Conservation (phyloP, 306 rosid species). For the Cicer yamashitae region DNA sequence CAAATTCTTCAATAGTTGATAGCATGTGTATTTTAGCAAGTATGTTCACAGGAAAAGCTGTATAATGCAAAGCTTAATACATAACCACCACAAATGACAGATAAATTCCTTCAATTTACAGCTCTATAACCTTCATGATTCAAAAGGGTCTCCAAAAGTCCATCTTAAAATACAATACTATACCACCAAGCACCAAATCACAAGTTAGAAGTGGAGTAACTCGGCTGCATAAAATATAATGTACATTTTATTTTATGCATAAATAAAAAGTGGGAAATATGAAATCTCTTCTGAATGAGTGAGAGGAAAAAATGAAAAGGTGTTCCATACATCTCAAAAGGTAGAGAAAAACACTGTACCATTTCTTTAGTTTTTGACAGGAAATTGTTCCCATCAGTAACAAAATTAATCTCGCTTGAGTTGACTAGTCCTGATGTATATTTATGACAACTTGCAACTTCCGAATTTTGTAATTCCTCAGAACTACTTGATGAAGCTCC, state of each 20-base stretch:
- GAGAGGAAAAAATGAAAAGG: neutral
- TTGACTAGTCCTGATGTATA: conserved; percentile 47
- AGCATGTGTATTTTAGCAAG: conserved; percentile 1
- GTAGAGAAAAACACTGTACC: conserved; percentile 56
- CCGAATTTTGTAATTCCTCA: conserved; percentile 56
- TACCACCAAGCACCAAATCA: conserved; percentile 16
- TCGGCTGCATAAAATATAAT: conserved; percentile 18
- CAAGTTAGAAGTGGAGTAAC: conserved; percentile 11
- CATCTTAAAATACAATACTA: conserved; percentile 24
- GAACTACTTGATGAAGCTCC: conserved; percentile 55
- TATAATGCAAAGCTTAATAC: conserved; percentile 15
- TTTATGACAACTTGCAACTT: conserved; percentile 62
- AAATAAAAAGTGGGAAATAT: conserved; percentile 8
- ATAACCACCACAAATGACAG: conserved; percentile 10
- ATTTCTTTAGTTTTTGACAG: conserved; percentile 39
- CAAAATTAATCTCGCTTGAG: conserved; percentile 45
- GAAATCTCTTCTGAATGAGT: conserved; percentile 7
- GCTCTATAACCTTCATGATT: neutral
- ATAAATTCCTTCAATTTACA: neutral
- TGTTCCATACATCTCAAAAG: conserved; percentile 45
- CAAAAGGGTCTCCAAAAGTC: conserved; percentile 14
- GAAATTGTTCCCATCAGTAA: conserved; percentile 38
- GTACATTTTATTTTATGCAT: neutral
- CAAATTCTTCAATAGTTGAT: conserved; percentile 32
- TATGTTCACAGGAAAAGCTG: neutral